Base-by-base conservation (phyloP, 2,329 filamentous ascomycete genomes). In the Penicillium sp. region DNA sequence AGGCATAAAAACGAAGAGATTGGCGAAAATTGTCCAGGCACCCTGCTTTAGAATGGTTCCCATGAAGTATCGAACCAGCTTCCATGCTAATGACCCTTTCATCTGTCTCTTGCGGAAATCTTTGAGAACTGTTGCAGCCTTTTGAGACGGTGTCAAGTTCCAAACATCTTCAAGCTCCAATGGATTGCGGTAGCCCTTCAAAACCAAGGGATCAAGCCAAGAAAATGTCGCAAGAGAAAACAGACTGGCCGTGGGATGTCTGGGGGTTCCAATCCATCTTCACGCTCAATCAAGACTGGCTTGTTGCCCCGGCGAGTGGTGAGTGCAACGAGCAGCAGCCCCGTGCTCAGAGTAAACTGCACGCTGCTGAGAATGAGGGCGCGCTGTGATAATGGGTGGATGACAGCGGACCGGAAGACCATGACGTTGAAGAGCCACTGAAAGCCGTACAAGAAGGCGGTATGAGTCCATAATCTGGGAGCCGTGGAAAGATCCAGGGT, bases 261-360 rank as follows among this genome's bases (percentile, higher is more conserved):
- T 83, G 91, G 92, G 16, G 93, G 93, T 63, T 92, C 83, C 43
- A 99, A 81, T 28, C 86, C 87, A 53, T 88, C 89, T 69, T 96
- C 91, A 76, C 91, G 91, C 69, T 95, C 89, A 63, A 97, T 69
- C 38, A 91, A 72, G 11, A 99, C 88, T 3, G 87, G 83, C 70
- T 89, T 93, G 70, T 97, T 97, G 37, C 93, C 93, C 72, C 90
- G 93, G 56, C 93, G 84, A 54, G 89, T 95, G 43, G 84, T 87
- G 49, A 95, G 71, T 36, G 89, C 83, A 65, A 96, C 84, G 38
- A 81, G 68, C 45, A 90, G 84, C 11, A 99, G 79, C 11, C 95
- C 66, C 0, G 86, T 85, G 5, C 81, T 82, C 52, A 97, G 74
- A 1, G 76, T 75, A 64, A 97, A 97, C 61, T 95, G 84, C 51